A percentile compares a stretch with the other conserved stretches of the same genome.
These are phyloP conservation scores for Phytophthora tentaculata DNA, from an alignment of 352 stramenopile species.

Conservation along the genomic window DNA sequence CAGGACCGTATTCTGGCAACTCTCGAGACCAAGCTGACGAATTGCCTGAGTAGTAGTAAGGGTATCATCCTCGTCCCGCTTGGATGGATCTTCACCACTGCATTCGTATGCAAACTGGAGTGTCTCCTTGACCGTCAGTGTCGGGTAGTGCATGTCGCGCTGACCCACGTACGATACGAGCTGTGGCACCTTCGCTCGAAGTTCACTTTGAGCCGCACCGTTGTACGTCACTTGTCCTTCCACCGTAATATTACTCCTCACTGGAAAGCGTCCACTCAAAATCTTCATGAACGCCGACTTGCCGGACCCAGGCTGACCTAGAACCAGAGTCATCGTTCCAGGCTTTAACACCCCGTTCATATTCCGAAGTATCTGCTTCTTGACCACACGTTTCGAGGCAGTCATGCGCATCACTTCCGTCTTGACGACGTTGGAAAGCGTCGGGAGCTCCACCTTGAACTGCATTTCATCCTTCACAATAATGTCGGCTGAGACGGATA, in stretches of 20 bases:
- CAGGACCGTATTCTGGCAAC: conserved; percentile 76
- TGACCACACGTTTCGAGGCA: conserved; percentile 4
- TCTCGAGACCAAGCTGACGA: conserved; percentile 23
- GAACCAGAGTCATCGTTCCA: conserved; percentile 42
- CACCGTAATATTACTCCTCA: conserved; percentile 34
- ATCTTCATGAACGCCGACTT: conserved; percentile 41
- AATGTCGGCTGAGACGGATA: conserved; percentile 40
- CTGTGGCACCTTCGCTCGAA: conserved; percentile 34
- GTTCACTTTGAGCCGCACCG: background rate
- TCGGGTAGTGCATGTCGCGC: conserved; percentile 88
- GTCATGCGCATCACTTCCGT: conserved; percentile 1
- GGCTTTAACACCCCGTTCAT: conserved; percentile 33
- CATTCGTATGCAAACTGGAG: conserved; percentile 41
- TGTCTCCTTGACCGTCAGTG: conserved; percentile 56
- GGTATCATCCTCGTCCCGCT: background rate
- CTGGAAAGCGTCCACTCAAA: conserved; percentile 48
- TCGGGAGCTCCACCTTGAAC: conserved; percentile 24
- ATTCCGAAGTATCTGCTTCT: conserved; percentile 19
- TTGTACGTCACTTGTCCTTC: conserved; percentile 37
- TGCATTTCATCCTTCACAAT: conserved; percentile 19
- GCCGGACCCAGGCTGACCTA: conserved; percentile 37
- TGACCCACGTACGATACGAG: conserved; percentile 58
- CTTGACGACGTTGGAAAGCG: conserved; percentile 22
- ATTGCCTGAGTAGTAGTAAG: conserved; percentile 5
- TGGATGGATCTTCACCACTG: background rate